These are phyloP conservation scores for Torrubiellomyces zombiae DNA, from an alignment of 2,329 filamentous ascomycete species.

Conservation along the genomic window DNA sequence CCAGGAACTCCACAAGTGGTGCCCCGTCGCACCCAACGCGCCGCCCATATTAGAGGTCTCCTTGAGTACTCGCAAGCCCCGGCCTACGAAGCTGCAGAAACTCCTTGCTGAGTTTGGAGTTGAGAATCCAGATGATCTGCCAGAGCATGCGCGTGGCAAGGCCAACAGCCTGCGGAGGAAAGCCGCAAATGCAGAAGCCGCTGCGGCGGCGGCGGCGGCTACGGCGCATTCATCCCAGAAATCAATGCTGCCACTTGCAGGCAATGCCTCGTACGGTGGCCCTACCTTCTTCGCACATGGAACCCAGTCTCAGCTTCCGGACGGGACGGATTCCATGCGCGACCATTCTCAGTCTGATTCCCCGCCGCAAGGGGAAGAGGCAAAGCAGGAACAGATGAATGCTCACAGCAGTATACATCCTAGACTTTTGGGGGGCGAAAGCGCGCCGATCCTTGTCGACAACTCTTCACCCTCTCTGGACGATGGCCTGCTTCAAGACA, in stretches of 20 bases:
- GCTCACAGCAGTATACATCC: slow-evolving; percentile 24
- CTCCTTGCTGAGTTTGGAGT: slow-evolving; percentile 79
- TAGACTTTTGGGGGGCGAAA: slow-evolving; percentile 24
- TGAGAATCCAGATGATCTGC: slow-evolving; percentile 78
- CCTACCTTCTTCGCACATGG: slow-evolving; percentile 10
- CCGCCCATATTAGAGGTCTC: slow-evolving; percentile 79
- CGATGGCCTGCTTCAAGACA: slow-evolving; percentile 31
- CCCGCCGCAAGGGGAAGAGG: slow-evolving; percentile 10
- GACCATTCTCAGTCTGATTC: slow-evolving; percentile 11
- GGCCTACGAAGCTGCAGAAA: slow-evolving; percentile 93
- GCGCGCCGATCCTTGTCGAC: slow-evolving; percentile 24
- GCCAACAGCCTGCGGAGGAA: slow-evolving; percentile 59
- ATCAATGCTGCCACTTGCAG: slow-evolving; percentile 8
- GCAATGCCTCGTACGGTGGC: slow-evolving; percentile 10
- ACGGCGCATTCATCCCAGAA: slow-evolving; percentile 7
- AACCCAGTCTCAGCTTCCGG: slow-evolving; percentile 5
- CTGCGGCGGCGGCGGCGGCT: slow-evolving; percentile 18
- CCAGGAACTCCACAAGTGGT: slow-evolving; percentile 89
- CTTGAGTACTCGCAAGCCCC: slow-evolving; percentile 82
- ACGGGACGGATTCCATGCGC: slow-evolving; percentile 10
- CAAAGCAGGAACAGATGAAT: slow-evolving; percentile 22
- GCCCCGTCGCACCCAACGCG: slow-evolving; percentile 69
- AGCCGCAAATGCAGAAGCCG: slow-evolving; percentile 40
- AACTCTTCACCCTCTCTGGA: slow-evolving; percentile 27
- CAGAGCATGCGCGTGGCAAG: slow-evolving; percentile 66